Evolutionary conservation across 2,329 filamentous ascomycete species (phyloP), one percentile per base, ranked within the genome.

Genomic region (Epichloe elymi): DNA sequence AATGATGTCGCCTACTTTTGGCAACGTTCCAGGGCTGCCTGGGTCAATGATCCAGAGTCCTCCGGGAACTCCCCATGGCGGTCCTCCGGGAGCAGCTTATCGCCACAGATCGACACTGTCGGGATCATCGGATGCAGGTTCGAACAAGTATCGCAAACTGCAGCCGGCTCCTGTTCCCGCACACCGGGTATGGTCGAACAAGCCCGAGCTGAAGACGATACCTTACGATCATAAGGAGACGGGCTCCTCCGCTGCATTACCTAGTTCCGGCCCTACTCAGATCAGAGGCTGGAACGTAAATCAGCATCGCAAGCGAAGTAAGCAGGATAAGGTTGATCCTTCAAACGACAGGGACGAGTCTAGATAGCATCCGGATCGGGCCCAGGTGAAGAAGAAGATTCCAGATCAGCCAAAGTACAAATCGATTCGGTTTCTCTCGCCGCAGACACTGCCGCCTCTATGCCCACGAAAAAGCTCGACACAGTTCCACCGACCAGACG

Each of bases 171-270:
- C 77, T 0, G 70, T 77, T 23, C 72, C 75, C 6, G 68, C 75
- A 33, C 76, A 77, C 59, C 68, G 71, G 42, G 70, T 70, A 53
- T 74, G 70, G 61, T 60, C 64, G 6, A 66, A 67, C 51, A 73
- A 72, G 57, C 69, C 72, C 15, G 76, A 80, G 57, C 67, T 81
- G n/a, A 74, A 78, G 51, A 79, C 78, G 4, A 76, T 79, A 3
- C 74, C 74, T 38, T 81, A 80, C 55, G 74, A 76, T 19, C 79
- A 80, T 59, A 80, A 80, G 59, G 77, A 81, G 57, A 79, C 78
- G 42, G 68, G 69, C 4, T 71, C 76, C 2, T 72, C 71, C 17
- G 76, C 79, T 47, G 74, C 76, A 14, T 70, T 79, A 33, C 78
- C 78, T 8, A 72, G 71, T 46, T 74, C 73, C 15, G 78, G 76